Percentiles rank a stretch among this genome's conserved stretches.
Evolutionary conservation across 2,329 filamentous ascomycete genomes (phyloP).

Genomic region (Lachnellula suecica): DNA sequence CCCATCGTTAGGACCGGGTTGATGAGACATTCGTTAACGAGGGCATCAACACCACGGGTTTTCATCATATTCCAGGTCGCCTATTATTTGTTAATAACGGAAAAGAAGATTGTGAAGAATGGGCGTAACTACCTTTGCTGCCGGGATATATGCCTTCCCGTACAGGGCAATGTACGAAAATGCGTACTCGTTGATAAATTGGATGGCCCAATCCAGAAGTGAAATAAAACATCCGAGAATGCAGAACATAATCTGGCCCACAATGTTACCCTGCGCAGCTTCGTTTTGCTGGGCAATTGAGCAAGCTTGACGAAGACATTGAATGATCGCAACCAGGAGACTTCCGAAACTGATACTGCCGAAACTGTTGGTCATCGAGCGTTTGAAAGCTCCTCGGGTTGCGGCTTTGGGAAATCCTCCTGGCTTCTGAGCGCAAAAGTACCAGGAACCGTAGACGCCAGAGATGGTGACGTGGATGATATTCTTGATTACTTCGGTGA

Average conservation of each 20-base stretch:
- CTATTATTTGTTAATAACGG: conserved; percentile 27
- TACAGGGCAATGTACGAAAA: conserved; percentile 93
- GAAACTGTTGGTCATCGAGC: conserved; percentile 86
- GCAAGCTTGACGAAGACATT: conserved; percentile 78
- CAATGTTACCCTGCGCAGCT: conserved; percentile 65
- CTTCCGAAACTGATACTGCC: conserved; percentile 88
- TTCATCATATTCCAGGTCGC: conserved; percentile 69
- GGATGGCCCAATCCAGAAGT: conserved; percentile 79
- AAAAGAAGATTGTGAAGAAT: not conserved
- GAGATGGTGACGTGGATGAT: conserved; percentile 86
- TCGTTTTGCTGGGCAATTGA: conserved; percentile 71
- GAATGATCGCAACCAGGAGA: conserved; percentile 82
- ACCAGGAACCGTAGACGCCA: conserved; percentile 91
- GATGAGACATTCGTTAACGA: conserved; percentile 63
- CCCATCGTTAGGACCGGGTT: conserved; percentile 67
- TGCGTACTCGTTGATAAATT: conserved; percentile 89
- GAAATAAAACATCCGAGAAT: conserved; percentile 73
- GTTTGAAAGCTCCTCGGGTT: conserved; percentile 79
- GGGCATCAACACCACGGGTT: conserved; percentile 83
- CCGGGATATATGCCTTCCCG: conserved; percentile 81
- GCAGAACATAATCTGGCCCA: conserved; percentile 69
- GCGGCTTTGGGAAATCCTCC: conserved; percentile 71
- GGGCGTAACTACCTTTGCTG: conserved; percentile 66
- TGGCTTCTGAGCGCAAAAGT: conserved; percentile 67
- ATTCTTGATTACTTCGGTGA: conserved; percentile 91